phyloP scores from a whole-genome alignment of 257 asterid species.

The Nemophila menziesii region DNA sequence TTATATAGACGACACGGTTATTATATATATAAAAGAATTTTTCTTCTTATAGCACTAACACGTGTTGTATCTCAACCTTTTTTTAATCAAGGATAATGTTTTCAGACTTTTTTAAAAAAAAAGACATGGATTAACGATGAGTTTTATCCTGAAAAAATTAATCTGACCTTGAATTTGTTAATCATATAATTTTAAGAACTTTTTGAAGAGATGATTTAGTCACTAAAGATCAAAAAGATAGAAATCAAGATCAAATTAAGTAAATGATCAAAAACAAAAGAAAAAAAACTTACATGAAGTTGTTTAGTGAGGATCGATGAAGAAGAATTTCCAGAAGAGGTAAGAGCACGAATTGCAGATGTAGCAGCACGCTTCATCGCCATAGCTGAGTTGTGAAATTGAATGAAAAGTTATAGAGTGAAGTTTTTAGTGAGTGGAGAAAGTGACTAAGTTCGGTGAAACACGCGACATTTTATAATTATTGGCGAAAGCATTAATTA shows the following conservation, averaged over 20 bases:
- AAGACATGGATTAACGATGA: not conserved
- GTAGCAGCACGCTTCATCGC: constrained; percentile 71
- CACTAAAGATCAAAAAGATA: not conserved
- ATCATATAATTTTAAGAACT: no score
- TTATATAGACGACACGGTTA: no score
- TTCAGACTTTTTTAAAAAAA: not conserved
- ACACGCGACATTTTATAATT: not conserved
- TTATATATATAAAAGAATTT: no score
- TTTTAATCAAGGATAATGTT: no score
- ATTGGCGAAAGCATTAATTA: not conserved
- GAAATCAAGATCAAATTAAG: not conserved
- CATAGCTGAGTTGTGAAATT: constrained; percentile 15
- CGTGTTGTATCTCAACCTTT: no score
- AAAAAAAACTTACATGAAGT: constrained; percentile 45
- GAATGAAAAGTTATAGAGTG: not conserved
- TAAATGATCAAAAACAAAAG: not conserved
- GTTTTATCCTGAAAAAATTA: no score
- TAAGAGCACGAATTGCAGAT: constrained; percentile 49
- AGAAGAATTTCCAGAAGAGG: constrained; percentile 30
- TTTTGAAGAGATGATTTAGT: no score
- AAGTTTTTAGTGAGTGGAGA: not conserved
- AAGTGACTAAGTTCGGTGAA: not conserved
- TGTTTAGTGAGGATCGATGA: constrained; percentile 34
- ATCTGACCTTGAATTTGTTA: no score
- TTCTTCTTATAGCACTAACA: no score